Percentiles rank a stretch among this genome's conserved stretches.
Evolutionary conservation across 345 rosid genomes (phyloP).

Genomic region (Pugionium dolabratum): DNA sequence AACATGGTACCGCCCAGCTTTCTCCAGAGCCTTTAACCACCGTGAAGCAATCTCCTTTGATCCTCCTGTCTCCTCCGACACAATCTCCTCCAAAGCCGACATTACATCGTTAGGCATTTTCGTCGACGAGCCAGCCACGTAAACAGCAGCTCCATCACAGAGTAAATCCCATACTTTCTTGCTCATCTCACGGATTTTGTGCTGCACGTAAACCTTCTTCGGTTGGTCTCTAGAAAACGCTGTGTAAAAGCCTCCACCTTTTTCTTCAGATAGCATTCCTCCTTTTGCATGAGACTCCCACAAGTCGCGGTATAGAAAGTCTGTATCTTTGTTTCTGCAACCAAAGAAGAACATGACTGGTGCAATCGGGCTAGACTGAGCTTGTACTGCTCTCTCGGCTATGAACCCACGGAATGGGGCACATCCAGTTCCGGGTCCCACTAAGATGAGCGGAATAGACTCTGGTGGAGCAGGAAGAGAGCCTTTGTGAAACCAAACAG

Average conservation of each 20-base stretch:
- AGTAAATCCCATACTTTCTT: slow-evolving; percentile 63
- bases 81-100: slow-evolving; percentile 71
- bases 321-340: slow-evolving; percentile 74
- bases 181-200: slow-evolving; percentile 69
- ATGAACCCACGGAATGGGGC: slow-evolving; percentile 94
- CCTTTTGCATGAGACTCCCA: slow-evolving; percentile 68
- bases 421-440: slow-evolving; percentile 98
- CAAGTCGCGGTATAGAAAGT: slow-evolving; percentile 73
- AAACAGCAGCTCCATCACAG: slow-evolving; percentile 62
- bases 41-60: slow-evolving; percentile 56
- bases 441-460: slow-evolving; percentile 70
- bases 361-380: slow-evolving; percentile 49
- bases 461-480: slow-evolving; percentile 72
- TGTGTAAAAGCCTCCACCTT: slow-evolving; percentile 77
- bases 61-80: slow-evolving; percentile 52
- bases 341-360: slow-evolving; percentile 85
- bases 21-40: slow-evolving; percentile 73
- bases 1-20: slow-evolving; percentile 77
- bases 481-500: slow-evolving; percentile 84
- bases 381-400: slow-evolving; percentile 72
- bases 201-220: slow-evolving; percentile 87
- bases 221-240: slow-evolving; percentile 96
- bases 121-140: slow-evolving; percentile 87
- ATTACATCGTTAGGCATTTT: slow-evolving; percentile 88
- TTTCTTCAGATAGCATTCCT: slow-evolving; percentile 68